Conservation (phyloP, 805 yeast genomes). For the Metschnikowia amazonensis region DNA sequence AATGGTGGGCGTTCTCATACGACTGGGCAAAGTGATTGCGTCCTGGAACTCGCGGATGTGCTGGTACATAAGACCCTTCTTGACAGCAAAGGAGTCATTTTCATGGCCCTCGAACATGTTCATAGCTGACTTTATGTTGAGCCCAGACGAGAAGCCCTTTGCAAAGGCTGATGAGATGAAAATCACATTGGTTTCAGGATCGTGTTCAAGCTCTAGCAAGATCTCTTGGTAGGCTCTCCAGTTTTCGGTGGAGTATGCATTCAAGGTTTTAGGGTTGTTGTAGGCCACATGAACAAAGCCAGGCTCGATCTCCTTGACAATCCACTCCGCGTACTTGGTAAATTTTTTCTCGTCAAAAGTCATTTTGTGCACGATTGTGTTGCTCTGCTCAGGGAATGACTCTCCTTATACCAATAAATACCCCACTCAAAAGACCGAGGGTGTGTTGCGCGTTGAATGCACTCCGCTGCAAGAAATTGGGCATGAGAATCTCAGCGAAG, state of each 20-base stretch:
- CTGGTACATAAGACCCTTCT: constrained; percentile 26
- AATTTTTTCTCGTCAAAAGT: constrained; percentile 5
- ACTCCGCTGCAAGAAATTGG: background rate
- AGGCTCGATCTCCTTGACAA: constrained; percentile 40
- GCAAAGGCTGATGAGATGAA: constrained; percentile 54
- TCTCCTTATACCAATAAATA: background rate
- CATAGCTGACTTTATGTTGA: constrained; percentile 46
- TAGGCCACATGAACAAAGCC: constrained; percentile 56
- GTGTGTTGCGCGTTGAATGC: background rate
- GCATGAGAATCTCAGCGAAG: too few relatives aligned
- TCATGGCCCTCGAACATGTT: constrained; percentile 9
- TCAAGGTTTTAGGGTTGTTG: constrained; percentile 57
- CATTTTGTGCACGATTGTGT: constrained; percentile 6
- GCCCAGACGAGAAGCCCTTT: constrained; percentile 59
- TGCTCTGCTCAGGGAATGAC: background rate
- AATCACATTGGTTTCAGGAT: constrained; percentile 47
- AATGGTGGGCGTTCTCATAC: constrained; percentile 58
- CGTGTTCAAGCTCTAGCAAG: constrained; percentile 42
- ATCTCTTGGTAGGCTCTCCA: constrained; percentile 56
- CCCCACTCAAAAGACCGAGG: constrained; percentile 4
- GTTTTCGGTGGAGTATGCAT: constrained; percentile 53
- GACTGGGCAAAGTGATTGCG: constrained; percentile 46
- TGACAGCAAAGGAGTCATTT: constrained; percentile 17
- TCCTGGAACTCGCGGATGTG: constrained; percentile 57
- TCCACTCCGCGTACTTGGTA: constrained; percentile 20